phyloP scores from a whole-genome alignment of 2,329 filamentous ascomycete genomes.

The Fusarium virguliforme region DNA sequence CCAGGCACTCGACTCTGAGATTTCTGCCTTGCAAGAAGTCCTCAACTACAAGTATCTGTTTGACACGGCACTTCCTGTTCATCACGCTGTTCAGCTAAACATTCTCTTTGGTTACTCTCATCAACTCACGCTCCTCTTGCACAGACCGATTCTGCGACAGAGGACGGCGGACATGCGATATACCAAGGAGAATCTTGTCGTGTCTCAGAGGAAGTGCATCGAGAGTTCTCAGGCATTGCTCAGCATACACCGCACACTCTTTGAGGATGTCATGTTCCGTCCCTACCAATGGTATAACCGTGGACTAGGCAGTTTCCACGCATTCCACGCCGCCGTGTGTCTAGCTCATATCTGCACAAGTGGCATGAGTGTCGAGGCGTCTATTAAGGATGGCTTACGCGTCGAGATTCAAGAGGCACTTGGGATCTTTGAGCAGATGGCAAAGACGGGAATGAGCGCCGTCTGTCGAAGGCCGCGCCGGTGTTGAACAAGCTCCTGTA shows the following conservation, averaged over 20 bases:
- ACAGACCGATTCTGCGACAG: conserved; percentile 26
- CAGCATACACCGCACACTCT: neutral
- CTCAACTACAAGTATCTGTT: conserved; percentile 9
- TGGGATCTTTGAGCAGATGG: conserved; percentile 1
- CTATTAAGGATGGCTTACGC: neutral
- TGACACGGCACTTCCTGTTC: conserved; percentile 10
- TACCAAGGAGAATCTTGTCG: neutral
- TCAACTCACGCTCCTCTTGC: conserved; percentile 32
- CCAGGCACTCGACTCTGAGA: neutral
- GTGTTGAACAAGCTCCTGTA: neutral
- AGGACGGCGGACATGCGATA: neutral
- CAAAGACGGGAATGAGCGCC: neutral
- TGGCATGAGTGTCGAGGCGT: neutral
- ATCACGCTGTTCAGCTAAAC: conserved; percentile 33
- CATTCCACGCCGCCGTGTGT: conserved; percentile 31
- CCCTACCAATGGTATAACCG: conserved; percentile 38
- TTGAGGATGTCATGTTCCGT: conserved; percentile 15
- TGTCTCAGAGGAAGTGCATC: neutral
- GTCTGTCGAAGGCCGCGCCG: neutral
- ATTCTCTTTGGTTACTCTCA: conserved; percentile 37
- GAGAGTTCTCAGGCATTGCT: conserved; percentile 2
- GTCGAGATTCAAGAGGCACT: neutral
- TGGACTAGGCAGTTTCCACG: conserved; percentile 32
- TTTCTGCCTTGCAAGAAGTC: neutral
- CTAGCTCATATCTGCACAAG: conserved; percentile 20